Base-by-base conservation (phyloP, 2,329 filamentous ascomycete species). In the Sarocladiaceae sp. region DNA sequence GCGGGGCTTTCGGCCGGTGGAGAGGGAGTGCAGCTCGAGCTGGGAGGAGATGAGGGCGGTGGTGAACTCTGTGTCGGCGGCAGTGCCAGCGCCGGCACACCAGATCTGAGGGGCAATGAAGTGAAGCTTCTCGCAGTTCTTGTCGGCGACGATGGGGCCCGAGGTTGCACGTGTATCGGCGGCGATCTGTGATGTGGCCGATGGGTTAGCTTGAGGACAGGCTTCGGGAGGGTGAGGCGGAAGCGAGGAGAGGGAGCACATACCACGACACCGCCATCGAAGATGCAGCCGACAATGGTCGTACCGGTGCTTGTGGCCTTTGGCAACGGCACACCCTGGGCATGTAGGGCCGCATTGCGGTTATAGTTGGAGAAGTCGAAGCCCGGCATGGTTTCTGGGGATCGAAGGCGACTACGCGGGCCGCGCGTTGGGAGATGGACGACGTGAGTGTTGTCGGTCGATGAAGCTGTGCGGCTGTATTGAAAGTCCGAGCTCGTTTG, bases 331-430 rank as follows among this genome's bases (percentile, higher is more conserved):
- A 97, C 85, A 56, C 94, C 94, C 68, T 85, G 82, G 58, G 91
- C 88, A 67, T 97, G 91, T 56, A 98, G 82, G 53, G 91, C 91
- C 65, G 85, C 82, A 80, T 98, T 98, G 75, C 93, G 88, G 80
- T 95, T 95, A 81, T 97, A 93, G 78, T 98, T 98, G 68, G 89
- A 94, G 78, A 98, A 98, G 74, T 97, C 90, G 78, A 96, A 95
- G 72, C 90, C 90, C 59, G 87, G 83, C 93, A 98, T 98, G 59
- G 61, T 83, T 29, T 29, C 37, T 21, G 29, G 34, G 34, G 7
- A 24, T 21, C 37, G 26, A 69, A 49, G 44, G 45, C 35, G 33
- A 49, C 41, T 43, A 49, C 43, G 44, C 53, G 41, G 44, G 27
- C n/a, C 33, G 27, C 27, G 33, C 35, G 24, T 19, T 24, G 26